Evolutionary conservation across 73 alveolate genomes (phyloP).

Genomic region (Strombidium stylifer): DNA sequence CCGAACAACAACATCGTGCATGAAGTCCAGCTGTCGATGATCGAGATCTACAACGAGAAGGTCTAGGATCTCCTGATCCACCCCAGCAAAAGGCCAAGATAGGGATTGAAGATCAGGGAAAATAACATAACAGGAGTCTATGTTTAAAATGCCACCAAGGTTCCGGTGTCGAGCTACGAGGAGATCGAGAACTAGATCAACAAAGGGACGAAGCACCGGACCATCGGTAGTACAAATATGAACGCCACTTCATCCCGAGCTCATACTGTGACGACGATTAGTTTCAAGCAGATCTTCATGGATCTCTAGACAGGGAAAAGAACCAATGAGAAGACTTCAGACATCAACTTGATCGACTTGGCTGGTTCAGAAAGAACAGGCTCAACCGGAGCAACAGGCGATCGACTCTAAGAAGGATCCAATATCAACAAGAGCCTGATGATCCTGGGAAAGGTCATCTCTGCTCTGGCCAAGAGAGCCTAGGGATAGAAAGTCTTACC

Average conservation of each 20-base stretch:
- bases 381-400: constrained; percentile 90
- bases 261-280: constrained; percentile 53
- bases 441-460: constrained; percentile 80
- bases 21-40: constrained; percentile 93
- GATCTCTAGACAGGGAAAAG: constrained; percentile 60
- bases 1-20: constrained; percentile 57
- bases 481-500: constrained; percentile 61
- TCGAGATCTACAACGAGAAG: constrained; percentile 98
- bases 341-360: constrained; percentile 85
- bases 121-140: constrained; percentile 64
- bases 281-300: constrained; percentile 55
- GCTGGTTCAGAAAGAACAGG: constrained; percentile 95
- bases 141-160: constrained; percentile 65
- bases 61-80: constrained; percentile 87
- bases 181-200: constrained; percentile 68
- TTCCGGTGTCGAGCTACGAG: constrained; percentile 68
- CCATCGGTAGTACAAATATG: constrained; percentile 80
- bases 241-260: constrained; percentile 73
- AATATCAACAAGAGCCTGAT: constrained; percentile 82
- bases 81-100: constrained; percentile 64
- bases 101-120: constrained; percentile 83
- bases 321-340: constrained; percentile 65
- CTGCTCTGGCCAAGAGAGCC: constrained; percentile 75
- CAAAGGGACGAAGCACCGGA: constrained; percentile 66
- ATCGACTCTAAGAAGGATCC: constrained; percentile 82